Conservation (phyloP, 192 early-diverging fungal species). For the Entrophospora sp. region DNA sequence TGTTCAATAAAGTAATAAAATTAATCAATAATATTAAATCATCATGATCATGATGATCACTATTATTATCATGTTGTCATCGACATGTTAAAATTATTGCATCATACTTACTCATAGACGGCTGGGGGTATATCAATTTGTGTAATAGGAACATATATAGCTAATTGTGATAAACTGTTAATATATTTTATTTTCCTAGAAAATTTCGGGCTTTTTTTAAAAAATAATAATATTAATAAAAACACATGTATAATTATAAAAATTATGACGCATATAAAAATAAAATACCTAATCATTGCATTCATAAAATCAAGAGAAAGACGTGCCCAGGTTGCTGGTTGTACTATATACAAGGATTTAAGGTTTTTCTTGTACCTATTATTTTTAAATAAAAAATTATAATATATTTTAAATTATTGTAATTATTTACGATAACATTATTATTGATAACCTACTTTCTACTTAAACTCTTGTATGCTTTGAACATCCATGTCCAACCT, state of each 20-base stretch:
- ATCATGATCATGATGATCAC: too few relatives aligned
- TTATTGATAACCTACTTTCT: slow-evolving; percentile 68
- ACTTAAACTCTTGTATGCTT: slow-evolving; percentile 71
- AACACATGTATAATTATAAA: too few relatives aligned
- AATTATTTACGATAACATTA: neutral
- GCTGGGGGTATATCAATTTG: slow-evolving; percentile 69
- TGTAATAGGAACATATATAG: slow-evolving; percentile 53
- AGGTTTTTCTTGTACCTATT: slow-evolving; percentile 85
- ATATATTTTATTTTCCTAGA: slow-evolving; percentile 76
- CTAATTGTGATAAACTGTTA: slow-evolving; percentile 60
- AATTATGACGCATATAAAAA: neutral
- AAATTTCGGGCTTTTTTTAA: slow-evolving; percentile 96
- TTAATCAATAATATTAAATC: neutral
- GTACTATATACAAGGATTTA: slow-evolving; percentile 84
- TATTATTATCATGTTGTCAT: too few relatives aligned
- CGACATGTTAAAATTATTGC: too few relatives aligned
- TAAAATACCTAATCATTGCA: slow-evolving; percentile 67
- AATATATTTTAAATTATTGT: slow-evolving; percentile 7
- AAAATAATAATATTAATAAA: too few relatives aligned
- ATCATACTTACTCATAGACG: slow-evolving; percentile 55
- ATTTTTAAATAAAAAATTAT: neutral
- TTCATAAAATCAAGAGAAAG: slow-evolving; percentile 81
- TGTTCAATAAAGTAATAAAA: neutral
- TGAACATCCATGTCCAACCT: slow-evolving; percentile 74
- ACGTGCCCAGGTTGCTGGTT: slow-evolving; percentile 77